These are phyloP conservation scores for Apiospora arundinis DNA, from an alignment of 2,329 filamentous ascomycete species.

Conservation along the genomic window DNA sequence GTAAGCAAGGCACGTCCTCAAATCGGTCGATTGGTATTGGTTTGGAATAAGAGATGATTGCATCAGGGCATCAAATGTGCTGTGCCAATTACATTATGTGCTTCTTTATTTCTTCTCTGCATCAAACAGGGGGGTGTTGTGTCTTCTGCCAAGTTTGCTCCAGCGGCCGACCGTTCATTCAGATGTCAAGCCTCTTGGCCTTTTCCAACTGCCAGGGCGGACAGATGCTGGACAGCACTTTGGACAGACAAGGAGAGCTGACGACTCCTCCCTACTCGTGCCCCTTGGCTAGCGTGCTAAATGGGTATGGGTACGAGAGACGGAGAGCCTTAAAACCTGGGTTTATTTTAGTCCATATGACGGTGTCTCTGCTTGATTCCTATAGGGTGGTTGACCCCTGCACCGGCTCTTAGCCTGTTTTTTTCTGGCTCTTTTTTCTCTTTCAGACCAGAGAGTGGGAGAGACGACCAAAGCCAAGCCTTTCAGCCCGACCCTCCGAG, in stretches of 20 bases:
- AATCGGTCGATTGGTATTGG: background rate
- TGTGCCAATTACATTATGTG: background rate
- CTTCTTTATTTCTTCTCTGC: background rate
- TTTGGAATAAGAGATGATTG: background rate
- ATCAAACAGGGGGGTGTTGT: background rate
- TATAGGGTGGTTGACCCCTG: slow-evolving; percentile 1
- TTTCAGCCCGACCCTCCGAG: background rate
- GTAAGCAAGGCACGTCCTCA: no score
- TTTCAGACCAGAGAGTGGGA: background rate
- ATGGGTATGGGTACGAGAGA: slow-evolving; percentile 3
- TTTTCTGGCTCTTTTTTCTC: background rate
- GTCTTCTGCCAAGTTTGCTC: slow-evolving; percentile 7
- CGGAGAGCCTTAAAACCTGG: background rate
- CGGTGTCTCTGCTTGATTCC: slow-evolving; percentile 11
- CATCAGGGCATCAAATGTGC: background rate
- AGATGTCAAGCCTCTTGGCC: slow-evolving; percentile 10
- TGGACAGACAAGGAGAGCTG: background rate
- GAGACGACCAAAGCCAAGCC: background rate
- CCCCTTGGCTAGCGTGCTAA: background rate
- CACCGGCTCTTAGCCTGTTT: background rate
- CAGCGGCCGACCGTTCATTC: background rate
- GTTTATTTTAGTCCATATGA: slow-evolving; percentile 13
- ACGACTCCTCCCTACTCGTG: background rate
- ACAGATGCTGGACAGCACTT: no score
- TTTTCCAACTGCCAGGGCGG: background rate